These are phyloP conservation scores for Penicillium sp. DNA, from an alignment of 2,329 filamentous ascomycete species.

Conservation along the genomic window DNA sequence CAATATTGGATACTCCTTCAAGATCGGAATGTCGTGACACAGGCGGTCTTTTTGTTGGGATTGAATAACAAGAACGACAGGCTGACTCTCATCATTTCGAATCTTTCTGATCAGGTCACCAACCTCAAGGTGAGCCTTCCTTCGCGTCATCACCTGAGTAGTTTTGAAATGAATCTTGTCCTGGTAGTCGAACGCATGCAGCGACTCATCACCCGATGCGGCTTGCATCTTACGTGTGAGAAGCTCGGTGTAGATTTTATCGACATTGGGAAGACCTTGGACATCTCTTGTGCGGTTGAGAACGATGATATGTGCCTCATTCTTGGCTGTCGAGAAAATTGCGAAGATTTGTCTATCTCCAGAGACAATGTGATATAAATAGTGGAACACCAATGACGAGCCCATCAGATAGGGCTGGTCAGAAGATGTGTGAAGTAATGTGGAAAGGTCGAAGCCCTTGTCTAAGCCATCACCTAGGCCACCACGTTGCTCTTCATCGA, in stretches of 20 bases:
- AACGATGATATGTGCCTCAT: conserved; percentile 83
- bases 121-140: conserved; percentile 85
- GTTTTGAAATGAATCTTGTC: conserved; percentile 81
- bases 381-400: conserved; percentile 76
- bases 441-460: conserved; percentile 82
- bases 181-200: conserved; percentile 82
- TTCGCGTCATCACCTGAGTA: conserved; percentile 80
- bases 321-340: conserved; percentile 78
- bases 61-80: conserved; percentile 83
- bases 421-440: conserved; percentile 65
- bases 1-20: conserved; percentile 81
- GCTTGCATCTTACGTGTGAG: conserved; percentile 63
- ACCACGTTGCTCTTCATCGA: conserved; percentile 85
- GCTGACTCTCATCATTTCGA: conserved; percentile 75
- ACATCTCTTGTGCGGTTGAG: conserved; percentile 77
- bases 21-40: conserved; percentile 76
- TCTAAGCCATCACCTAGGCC: conserved; percentile 91
- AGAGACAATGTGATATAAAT: conserved; percentile 86
- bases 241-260: conserved; percentile 80
- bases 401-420: conserved; percentile 75
- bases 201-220: conserved; percentile 67
- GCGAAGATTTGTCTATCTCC: conserved; percentile 93
- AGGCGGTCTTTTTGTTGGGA: conserved; percentile 80
- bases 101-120: conserved; percentile 87
- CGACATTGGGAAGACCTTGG: conserved; percentile 84